phyloP scores from a whole-genome alignment of 352 stramenopile species.

The Aphanomyces invadans region DNA sequence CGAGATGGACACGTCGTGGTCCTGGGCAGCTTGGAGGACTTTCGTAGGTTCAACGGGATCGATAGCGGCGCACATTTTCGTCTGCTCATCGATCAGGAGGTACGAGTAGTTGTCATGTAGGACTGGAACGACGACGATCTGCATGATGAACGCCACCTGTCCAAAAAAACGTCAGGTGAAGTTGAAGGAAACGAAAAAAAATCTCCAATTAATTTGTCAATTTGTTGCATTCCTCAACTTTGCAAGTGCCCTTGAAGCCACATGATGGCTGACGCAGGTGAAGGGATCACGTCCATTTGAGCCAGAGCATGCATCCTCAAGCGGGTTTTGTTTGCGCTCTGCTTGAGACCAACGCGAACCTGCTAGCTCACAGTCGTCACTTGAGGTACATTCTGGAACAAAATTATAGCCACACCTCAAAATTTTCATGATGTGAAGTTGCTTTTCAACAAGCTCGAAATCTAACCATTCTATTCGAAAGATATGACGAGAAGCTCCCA shows the following conservation, averaged over 20 bases:
- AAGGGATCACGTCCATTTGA: too few relatives aligned
- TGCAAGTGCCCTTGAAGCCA: too few relatives aligned
- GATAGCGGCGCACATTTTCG: slow-evolving; percentile 63
- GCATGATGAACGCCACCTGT: slow-evolving; percentile 39
- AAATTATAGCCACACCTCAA: background rate
- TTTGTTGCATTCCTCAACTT: too few relatives aligned
- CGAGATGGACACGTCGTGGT: slow-evolving; percentile 57
- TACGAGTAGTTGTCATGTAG: slow-evolving; percentile 91
- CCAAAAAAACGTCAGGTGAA: background rate
- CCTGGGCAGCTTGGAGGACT: slow-evolving; percentile 55
- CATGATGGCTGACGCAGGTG: too few relatives aligned
- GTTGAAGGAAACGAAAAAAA: background rate
- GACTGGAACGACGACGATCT: slow-evolving; percentile 74
- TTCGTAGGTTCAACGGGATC: slow-evolving; percentile 83
- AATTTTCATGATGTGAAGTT: background rate
- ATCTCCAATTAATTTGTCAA: too few relatives aligned
- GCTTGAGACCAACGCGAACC: too few relatives aligned
- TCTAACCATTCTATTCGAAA: background rate
- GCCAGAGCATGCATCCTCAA: too few relatives aligned
- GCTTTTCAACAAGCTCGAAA: too few relatives aligned
- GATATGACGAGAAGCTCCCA: background rate
- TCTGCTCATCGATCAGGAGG: slow-evolving; percentile 59
- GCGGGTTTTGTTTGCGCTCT: too few relatives aligned
- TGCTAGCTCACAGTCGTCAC: too few relatives aligned
- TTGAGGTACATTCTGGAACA: background rate